These are phyloP conservation scores for Euphorbia pulcherrima DNA, from an alignment of 345 rosid genomes.

Conservation along the genomic window DNA sequence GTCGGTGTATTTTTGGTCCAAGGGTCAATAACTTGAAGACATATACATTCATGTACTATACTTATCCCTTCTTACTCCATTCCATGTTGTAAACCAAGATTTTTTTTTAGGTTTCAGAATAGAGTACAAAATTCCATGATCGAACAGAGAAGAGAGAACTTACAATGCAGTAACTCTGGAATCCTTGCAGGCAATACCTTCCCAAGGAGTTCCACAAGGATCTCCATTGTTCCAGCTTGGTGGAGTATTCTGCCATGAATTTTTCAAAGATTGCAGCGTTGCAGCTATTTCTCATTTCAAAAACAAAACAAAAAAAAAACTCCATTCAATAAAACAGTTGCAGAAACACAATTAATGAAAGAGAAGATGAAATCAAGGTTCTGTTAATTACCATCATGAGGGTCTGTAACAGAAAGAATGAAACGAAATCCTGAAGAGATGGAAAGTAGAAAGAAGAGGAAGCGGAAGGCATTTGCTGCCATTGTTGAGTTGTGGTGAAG, in stretches of 20 bases:
- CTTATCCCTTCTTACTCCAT: no score
- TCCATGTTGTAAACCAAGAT: no score
- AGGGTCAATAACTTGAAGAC: no score
- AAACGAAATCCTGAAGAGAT: slow-evolving; percentile 21
- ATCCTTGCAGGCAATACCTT: slow-evolving; percentile 69
- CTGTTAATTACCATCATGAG: slow-evolving; percentile 50
- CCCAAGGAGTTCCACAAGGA: slow-evolving; percentile 87
- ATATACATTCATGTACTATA: no score
- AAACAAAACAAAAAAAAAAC: background rate
- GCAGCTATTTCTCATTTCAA: slow-evolving; percentile 37
- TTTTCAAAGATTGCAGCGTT: slow-evolving; percentile 68
- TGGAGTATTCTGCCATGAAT: slow-evolving; percentile 68
- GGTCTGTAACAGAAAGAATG: slow-evolving; percentile 46
- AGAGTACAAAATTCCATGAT: no score
- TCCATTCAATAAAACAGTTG: no score
- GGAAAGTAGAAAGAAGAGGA: slow-evolving; percentile 35
- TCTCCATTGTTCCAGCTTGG: slow-evolving; percentile 70
- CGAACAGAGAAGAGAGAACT: slow-evolving; percentile 23
- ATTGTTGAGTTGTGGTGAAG: background rate
- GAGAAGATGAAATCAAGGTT: background rate
- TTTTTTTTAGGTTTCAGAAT: no score
- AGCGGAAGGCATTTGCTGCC: slow-evolving; percentile 22
- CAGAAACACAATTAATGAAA: background rate
- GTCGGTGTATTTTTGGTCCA: no score
- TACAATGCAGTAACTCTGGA: slow-evolving; percentile 78